Percentiles rank a stretch among this genome's conserved stretches.
phyloP scores from a whole-genome alignment of 371 early-diverging fungal species.

The Apophysomyces ossiformis region DNA sequence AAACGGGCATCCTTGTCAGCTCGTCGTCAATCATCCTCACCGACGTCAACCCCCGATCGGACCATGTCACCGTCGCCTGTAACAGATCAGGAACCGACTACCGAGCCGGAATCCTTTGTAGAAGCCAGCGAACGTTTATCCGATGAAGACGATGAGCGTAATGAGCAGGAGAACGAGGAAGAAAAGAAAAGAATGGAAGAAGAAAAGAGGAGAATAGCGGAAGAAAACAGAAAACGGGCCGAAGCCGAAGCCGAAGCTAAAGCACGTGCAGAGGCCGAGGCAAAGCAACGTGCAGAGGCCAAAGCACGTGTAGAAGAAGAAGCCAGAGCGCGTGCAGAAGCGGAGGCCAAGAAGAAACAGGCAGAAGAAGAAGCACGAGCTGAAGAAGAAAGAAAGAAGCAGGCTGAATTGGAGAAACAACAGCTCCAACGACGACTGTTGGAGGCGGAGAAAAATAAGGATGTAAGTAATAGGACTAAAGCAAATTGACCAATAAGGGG shows the following conservation, averaged over 20 bases:
- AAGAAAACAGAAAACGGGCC: conserved; percentile 23
- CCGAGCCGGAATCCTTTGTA: conserved; percentile 36
- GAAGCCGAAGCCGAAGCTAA: conserved; percentile 11
- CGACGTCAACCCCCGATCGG: conserved; percentile 23
- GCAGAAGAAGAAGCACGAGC: conserved; percentile 14
- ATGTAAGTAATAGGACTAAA: conserved; percentile 13
- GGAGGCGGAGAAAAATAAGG: conserved; percentile 41
- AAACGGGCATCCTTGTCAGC: conserved; percentile 32
- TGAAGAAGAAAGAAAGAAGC: conserved; percentile 17
- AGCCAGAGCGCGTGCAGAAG: conserved; percentile 19
- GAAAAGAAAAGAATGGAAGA: not conserved
- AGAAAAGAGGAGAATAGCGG: not conserved
- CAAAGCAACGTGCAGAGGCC: conserved; percentile 18
- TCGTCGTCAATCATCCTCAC: conserved; percentile 33
- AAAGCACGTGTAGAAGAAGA: conserved; percentile 19
- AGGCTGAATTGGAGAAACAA: conserved; percentile 22
- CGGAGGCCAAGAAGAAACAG: conserved; percentile 21
- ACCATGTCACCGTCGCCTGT: conserved; percentile 32
- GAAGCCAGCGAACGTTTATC: conserved; percentile 36
- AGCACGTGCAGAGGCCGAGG: conserved; percentile 18
- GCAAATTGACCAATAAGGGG: not conserved
- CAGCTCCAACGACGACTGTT: conserved; percentile 24
- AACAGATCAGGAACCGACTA: conserved; percentile 29
- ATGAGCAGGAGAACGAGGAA: not conserved
- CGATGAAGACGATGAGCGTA: not conserved